Conservation (phyloP, 352 stramenopile genomes). For the Paralagenidium karlingii region DNA sequence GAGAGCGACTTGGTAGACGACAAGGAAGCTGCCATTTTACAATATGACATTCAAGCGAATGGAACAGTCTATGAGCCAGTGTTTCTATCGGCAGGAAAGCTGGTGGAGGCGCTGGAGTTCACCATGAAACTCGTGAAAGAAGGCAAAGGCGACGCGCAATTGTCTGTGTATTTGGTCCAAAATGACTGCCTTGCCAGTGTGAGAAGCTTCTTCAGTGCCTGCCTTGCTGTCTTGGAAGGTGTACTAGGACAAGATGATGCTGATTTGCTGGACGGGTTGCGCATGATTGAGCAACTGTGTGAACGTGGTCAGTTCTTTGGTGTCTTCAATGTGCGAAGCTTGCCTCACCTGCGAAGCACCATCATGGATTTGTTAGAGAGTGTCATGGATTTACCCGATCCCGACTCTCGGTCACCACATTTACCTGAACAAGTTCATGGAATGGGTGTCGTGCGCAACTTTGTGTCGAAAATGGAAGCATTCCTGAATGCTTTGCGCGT, state of each 20-base stretch:
- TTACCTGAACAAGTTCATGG: slow-evolving; percentile 56
- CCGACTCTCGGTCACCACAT: slow-evolving; percentile 55
- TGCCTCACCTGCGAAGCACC: slow-evolving; percentile 40
- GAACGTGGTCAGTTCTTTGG: slow-evolving; percentile 56
- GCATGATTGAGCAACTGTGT: slow-evolving; percentile 58
- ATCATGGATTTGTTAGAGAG: slow-evolving; percentile 67
- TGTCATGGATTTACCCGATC: slow-evolving; percentile 70
- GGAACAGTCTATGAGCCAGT: slow-evolving; percentile 79
- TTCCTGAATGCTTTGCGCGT: slow-evolving; percentile 50
- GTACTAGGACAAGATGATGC: slow-evolving; percentile 70
- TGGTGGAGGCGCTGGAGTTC: slow-evolving; percentile 60
- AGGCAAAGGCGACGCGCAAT: slow-evolving; percentile 65
- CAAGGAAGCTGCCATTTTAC: slow-evolving; percentile 63
- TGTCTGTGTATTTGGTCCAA: slow-evolving; percentile 62
- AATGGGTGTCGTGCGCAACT: slow-evolving; percentile 78
- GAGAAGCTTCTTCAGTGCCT: slow-evolving; percentile 73
- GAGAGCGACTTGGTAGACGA: slow-evolving; percentile 61
- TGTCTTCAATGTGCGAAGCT: slow-evolving; percentile 57
- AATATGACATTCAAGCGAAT: slow-evolving; percentile 78
- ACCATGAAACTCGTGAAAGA: slow-evolving; percentile 61
- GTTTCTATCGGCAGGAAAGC: slow-evolving; percentile 73
- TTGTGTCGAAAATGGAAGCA: slow-evolving; percentile 78
- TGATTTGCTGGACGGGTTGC: slow-evolving; percentile 68
- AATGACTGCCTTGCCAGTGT: slow-evolving; percentile 73
- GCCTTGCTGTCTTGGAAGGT: slow-evolving; percentile 55